Base-by-base conservation (phyloP, 441 rosid species). In the Croton setiger region DNA sequence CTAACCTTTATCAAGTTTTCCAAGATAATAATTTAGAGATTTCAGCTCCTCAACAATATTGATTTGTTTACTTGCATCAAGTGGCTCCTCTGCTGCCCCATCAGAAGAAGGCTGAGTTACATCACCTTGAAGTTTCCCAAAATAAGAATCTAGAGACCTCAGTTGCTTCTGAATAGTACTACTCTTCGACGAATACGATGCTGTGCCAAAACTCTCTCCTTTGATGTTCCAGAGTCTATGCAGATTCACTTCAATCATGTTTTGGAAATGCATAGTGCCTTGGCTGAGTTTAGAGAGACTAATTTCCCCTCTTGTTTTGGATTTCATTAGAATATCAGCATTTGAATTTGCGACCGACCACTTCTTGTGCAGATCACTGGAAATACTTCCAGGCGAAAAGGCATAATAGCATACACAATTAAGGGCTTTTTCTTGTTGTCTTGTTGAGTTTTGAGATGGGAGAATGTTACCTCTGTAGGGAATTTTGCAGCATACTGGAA, bases 81-180 rank as follows among this genome's bases (percentile, higher is more conserved):
- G 41, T n/a, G 60, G 33, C 47, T 74, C 81, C 47, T 74, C 81
- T 37, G 49, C n/a, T 43, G 47, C 65, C 77, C 77, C 27, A 15
- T 66, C 20, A 13, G 75, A 67, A 74, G 78, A 74, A 51, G 74
- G 49, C 64, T 53, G 74, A 69, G 64, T 63, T 14, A 52, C 55
- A 45, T 75, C 73, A 15, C 68, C 71, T 21, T 74, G 72, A 63
- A 85, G 78, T 70, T 89, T 87, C 64, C 76, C 77, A 66, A 89
- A 86, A 85, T 91, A 92, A 54, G 91, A 84, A 76, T 92, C 86
- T 60, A 92, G 80, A 60, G 76, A 76, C 53, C 81, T 78, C 72
- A 88, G 69, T 49, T 83, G 87, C 52, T 69, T 65, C 58, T 80
- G 78, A 21, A 67, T 78, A 35, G 52, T 12, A 69, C 76, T 69